phyloP scores from a whole-genome alignment of 2,329 filamentous ascomycete genomes.

The Trichoderma harzianum region DNA sequence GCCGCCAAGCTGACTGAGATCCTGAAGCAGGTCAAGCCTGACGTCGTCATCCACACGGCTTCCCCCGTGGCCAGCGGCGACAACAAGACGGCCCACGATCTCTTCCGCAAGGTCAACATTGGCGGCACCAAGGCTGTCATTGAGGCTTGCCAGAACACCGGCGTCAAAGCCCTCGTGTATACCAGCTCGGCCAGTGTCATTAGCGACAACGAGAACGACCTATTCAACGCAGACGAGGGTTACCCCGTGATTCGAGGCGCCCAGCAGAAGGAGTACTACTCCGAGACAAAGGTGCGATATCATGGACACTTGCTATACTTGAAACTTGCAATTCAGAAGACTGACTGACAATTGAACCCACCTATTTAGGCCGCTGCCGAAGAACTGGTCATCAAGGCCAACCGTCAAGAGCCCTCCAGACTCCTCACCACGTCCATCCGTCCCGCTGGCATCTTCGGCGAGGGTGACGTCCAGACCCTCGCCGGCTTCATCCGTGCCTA shows the following conservation, averaged over 20 bases:
- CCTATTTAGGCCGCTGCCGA: slow-evolving; percentile 67
- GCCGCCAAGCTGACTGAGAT: slow-evolving; percentile 56
- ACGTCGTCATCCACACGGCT: slow-evolving; percentile 89
- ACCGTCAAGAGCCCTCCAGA: slow-evolving; percentile 53
- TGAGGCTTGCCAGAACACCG: slow-evolving; percentile 64
- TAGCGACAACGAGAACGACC: slow-evolving; percentile 74
- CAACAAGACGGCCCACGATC: slow-evolving; percentile 51
- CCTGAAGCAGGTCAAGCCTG: slow-evolving; percentile 65
- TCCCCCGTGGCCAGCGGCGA: slow-evolving; percentile 60
- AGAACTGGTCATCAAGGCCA: slow-evolving; percentile 72
- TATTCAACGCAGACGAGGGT: slow-evolving; percentile 80
- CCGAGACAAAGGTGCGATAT: slow-evolving; percentile 72
- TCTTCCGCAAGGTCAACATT: slow-evolving; percentile 82
- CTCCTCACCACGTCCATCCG: slow-evolving; percentile 80
- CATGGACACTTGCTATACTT: not conserved
- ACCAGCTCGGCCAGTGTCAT: slow-evolving; percentile 87
- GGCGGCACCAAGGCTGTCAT: slow-evolving; percentile 79
- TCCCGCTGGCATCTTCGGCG: slow-evolving; percentile 86
- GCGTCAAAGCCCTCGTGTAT: slow-evolving; percentile 81
- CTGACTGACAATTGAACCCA: not conserved
- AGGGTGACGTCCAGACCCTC: slow-evolving; percentile 76
- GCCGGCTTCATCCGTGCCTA: slow-evolving; percentile 71
- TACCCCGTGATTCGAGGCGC: slow-evolving; percentile 73
- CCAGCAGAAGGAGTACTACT: slow-evolving; percentile 77
- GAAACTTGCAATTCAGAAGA: not conserved